Conservation (phyloP, 768 basidiomycete genomes). For the Russula brevipes region DNA sequence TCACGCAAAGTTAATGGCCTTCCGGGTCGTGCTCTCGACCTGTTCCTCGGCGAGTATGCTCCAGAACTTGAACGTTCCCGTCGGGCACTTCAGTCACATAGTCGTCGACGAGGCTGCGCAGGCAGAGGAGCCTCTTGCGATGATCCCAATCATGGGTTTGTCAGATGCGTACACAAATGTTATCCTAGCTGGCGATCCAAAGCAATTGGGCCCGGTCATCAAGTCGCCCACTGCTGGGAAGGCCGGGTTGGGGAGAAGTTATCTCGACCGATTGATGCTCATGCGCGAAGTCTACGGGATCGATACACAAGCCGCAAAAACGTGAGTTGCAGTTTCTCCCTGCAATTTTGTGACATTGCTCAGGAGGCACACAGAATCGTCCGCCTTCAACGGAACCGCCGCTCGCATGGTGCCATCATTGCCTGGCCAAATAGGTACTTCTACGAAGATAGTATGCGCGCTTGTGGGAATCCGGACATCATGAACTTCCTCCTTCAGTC, state of each 20-base stretch:
- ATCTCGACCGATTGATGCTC: slow-evolving; percentile 35
- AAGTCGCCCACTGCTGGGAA: slow-evolving; percentile 30
- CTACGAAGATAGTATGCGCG: slow-evolving; percentile 35
- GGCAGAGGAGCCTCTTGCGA: slow-evolving; percentile 53
- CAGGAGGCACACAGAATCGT: slow-evolving; percentile 22
- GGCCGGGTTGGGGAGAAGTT: slow-evolving; percentile 34
- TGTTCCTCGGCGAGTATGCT: slow-evolving; percentile 51
- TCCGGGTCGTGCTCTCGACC: slow-evolving; percentile 52
- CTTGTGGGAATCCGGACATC: slow-evolving; percentile 28
- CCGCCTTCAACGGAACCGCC: slow-evolving; percentile 21
- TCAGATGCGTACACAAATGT: slow-evolving; percentile 35
- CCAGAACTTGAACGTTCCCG: slow-evolving; percentile 42
- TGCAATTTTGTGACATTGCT: neutral
- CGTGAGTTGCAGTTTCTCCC: slow-evolving; percentile 29
- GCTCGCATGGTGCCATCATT: slow-evolving; percentile 39
- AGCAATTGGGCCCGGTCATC: slow-evolving; percentile 38
- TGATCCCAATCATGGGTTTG: slow-evolving; percentile 39
- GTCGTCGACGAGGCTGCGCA: slow-evolving; percentile 65
- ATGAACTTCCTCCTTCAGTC: slow-evolving; percentile 30
- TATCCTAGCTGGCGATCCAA: slow-evolving; percentile 36
- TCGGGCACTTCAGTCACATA: slow-evolving; percentile 56
- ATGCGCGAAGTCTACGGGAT: slow-evolving; percentile 30
- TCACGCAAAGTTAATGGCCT: slow-evolving; percentile 36
- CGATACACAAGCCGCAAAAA: slow-evolving; percentile 26
- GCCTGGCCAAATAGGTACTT: slow-evolving; percentile 49